Conservation (phyloP, 2,329 filamentous ascomycete species). For the Ascochyta lentis region DNA sequence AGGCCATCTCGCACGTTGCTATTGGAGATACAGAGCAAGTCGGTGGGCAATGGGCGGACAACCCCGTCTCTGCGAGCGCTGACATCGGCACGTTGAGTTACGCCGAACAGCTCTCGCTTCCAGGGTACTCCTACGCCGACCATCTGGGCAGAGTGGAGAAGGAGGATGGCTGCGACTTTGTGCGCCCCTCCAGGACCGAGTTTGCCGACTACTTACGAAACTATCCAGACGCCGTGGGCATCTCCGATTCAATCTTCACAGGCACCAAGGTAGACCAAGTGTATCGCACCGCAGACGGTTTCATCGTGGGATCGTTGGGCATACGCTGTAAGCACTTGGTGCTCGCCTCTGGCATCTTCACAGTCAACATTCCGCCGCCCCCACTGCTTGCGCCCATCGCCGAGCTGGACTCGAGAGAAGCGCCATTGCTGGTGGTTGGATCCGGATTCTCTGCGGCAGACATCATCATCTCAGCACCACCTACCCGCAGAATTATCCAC, state of each 20-base stretch:
- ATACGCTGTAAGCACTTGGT: constrained; percentile 64
- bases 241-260: constrained; percentile 56
- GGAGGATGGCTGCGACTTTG: constrained; percentile 54
- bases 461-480: constrained; percentile 62
- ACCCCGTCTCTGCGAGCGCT: constrained; percentile 59
- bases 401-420: constrained; percentile 25
- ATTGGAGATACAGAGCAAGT: constrained; percentile 59
- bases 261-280: constrained; percentile 53
- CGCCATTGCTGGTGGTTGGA: constrained; percentile 63
- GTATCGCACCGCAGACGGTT: constrained; percentile 54
- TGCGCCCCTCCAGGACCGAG: constrained; percentile 61
- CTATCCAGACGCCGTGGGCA: constrained; percentile 62
- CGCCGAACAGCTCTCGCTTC: constrained; percentile 66
- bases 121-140: constrained; percentile 64
- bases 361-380: constrained; percentile 60
- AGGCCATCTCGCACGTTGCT: constrained; percentile 60
- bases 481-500: constrained; percentile 62
- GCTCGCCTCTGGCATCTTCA: constrained; percentile 66
- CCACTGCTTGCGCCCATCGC: constrained; percentile 57
- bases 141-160: constrained; percentile 56
- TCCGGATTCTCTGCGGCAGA: constrained; percentile 69
- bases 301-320: constrained; percentile 59
- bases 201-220: constrained; percentile 62
- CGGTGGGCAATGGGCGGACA: constrained; percentile 67
- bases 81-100: constrained; percentile 68